phyloP scores from a whole-genome alignment of 1,139 yeast species.

The Blastobotrys buckinghamii region DNA sequence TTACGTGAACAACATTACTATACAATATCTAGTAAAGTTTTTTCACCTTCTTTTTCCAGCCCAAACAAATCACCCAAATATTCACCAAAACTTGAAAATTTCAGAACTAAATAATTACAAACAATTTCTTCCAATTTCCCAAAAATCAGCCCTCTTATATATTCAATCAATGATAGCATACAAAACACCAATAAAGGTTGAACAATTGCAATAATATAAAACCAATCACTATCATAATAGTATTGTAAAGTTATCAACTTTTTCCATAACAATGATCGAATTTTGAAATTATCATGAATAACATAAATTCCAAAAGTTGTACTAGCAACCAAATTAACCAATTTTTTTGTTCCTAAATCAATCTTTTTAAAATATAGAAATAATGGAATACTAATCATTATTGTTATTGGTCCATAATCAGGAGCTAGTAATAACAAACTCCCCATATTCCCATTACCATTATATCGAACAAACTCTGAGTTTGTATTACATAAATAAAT shows the following conservation, averaged over 20 bases:
- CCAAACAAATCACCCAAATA: neutral
- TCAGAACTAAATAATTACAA: neutral
- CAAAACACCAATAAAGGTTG: neutral
- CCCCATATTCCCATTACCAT: neutral
- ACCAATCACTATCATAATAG: neutral
- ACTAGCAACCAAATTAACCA: neutral
- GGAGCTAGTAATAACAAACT: neutral
- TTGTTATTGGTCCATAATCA: neutral
- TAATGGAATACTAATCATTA: neutral
- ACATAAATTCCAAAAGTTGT: conserved; percentile 1
- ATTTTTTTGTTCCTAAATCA: neutral
- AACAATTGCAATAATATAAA: neutral
- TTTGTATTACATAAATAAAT: neutral
- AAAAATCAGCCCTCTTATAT: neutral
- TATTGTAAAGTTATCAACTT: neutral
- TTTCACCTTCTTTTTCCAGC: neutral
- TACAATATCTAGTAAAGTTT: too few species aligned
- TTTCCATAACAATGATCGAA: neutral
- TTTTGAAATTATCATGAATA: neutral
- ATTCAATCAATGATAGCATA: neutral
- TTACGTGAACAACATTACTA: too few species aligned
- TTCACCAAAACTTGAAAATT: neutral
- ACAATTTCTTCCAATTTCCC: neutral
- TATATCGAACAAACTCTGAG: neutral
- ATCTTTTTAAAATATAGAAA: neutral